Conservation (phyloP, 371 early-diverging fungal species). For the Blastocladiella emersonii region DNA sequence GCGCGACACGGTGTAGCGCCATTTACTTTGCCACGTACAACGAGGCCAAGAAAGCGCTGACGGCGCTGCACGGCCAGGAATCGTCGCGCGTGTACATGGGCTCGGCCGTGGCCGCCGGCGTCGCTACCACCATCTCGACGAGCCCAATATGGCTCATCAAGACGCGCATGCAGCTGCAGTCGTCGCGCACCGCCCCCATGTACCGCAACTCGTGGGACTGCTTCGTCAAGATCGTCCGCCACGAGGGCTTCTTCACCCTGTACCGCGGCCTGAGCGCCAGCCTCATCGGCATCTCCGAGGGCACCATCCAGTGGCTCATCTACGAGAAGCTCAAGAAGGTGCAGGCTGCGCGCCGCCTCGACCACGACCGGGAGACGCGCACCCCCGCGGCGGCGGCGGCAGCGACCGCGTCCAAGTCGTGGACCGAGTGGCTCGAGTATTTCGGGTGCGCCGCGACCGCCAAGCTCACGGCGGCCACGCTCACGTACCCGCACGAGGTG, state of each 20-base stretch:
- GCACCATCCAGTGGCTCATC: conserved; percentile 84
- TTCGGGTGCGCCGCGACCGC: conserved; percentile 70
- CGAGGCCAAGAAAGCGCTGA: conserved; percentile 63
- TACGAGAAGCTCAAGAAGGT: conserved; percentile 76
- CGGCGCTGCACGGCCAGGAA: conserved; percentile 57
- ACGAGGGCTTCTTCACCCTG: conserved; percentile 69
- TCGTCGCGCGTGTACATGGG: conserved; percentile 62
- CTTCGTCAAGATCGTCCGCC: conserved; percentile 38
- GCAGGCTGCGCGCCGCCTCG: not conserved
- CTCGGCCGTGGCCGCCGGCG: conserved; percentile 69
- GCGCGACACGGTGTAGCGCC: conserved; percentile 55
- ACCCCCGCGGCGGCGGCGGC: not conserved
- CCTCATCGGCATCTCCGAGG: conserved; percentile 56
- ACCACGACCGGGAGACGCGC: not conserved
- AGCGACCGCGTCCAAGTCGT: not conserved
- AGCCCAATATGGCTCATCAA: conserved; percentile 96
- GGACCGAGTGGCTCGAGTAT: conserved; percentile 53
- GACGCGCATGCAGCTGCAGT: conserved; percentile 83
- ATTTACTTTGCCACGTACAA: conserved; percentile 85
- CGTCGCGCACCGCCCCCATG: conserved; percentile 8
- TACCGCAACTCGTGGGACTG: conserved; percentile 72
- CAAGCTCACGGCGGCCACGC: conserved; percentile 72
- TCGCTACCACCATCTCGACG: conserved; percentile 62
- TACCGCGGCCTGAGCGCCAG: conserved; percentile 83
- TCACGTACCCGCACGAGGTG: conserved; percentile 75